Evolutionary conservation across 352 stramenopile species (phyloP), one percentile per base, ranked within the genome.

Genomic region (Nothophytophthora sp.): DNA sequence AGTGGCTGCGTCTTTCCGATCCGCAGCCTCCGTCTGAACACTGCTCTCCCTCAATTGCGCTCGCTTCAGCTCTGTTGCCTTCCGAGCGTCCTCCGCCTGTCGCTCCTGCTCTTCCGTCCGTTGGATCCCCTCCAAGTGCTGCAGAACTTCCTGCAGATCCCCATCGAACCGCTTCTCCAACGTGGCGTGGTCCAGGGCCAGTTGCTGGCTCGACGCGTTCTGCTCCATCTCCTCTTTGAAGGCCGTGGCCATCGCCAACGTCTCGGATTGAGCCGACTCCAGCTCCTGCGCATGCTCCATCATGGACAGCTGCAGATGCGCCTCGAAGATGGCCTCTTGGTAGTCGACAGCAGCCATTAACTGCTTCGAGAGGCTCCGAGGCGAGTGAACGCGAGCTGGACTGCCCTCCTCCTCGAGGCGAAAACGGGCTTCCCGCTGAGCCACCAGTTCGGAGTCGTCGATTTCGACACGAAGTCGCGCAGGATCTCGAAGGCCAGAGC

Each of bases 141-240:
- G 33, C 28, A 76, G 48, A 1, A 85, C 65, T 0, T 75, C 58
- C 0, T 70, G 48, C 16, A 88, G 50, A 37, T 84, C 66, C 3
- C 49, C 47, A 42, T 90, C 77, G 44, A 88, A 83, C 23, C 78
- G 66, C 24, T 67, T 65, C 15, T 77, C 72, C 3, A 88, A 34
- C 0, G 52, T 50, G 28, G 55, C 53, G 33, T 88, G 76, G 32
- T 90, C 72, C 3, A 77, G 58, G 4, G 55, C 65, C 15, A 87
- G 46, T 13, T 86, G 73, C 25, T 90, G 77, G 7, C 29, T 57
- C 0, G 67, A 36, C 7, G 68, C 30, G 35, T 67, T 81, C 1
- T 64, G 51, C 10, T 86, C 70, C 63, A 90, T 76, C 33, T 90
- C 80, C 34, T 87, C 72, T 32, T 88, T 86, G 50, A 88, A 88